Percentiles rank a stretch among this genome's conserved stretches.
Evolutionary conservation across 2,329 filamentous ascomycete species (phyloP).

Genomic region (Kalmusia sp.): DNA sequence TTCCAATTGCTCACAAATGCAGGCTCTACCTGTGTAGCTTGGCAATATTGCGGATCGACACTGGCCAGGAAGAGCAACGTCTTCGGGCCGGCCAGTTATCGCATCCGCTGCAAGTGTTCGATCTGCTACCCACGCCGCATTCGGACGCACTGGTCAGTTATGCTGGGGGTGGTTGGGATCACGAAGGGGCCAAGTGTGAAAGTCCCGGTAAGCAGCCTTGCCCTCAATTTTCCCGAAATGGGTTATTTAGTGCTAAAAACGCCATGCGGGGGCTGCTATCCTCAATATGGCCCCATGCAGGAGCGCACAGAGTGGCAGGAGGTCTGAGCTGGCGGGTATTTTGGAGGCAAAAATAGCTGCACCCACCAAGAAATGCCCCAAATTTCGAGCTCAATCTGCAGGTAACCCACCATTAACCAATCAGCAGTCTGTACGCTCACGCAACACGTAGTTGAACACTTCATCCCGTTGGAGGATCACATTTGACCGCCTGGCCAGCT

Average conservation of each 20-base stretch:
- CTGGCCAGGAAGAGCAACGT: slow-evolving; percentile 43
- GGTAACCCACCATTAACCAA: slow-evolving; percentile 37
- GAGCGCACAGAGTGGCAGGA: slow-evolving; percentile 7
- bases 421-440: slow-evolving; percentile 23
- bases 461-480: slow-evolving; percentile 35
- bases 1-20: slow-evolving; percentile 22
- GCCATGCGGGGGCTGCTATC: slow-evolving; percentile 33
- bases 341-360: slow-evolving; percentile 48
- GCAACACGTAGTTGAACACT: slow-evolving; percentile 36
- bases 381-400: slow-evolving; percentile 41
- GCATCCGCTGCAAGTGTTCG: slow-evolving; percentile 48
- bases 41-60: slow-evolving; percentile 46
- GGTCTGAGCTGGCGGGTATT: slow-evolving; percentile 41
- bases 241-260: slow-evolving; percentile 42
- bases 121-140: slow-evolving; percentile 30
- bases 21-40: slow-evolving; percentile 30
- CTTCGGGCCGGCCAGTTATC: slow-evolving; percentile 48
- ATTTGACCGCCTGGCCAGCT: slow-evolving; percentile 35
- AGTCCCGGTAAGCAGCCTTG: slow-evolving; percentile 27
- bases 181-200: slow-evolving; percentile 27
- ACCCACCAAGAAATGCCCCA: slow-evolving; percentile 39
- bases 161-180: slow-evolving; percentile 31
- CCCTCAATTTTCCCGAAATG: slow-evolving; percentile 27
- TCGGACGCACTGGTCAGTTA: slow-evolving; percentile 26
- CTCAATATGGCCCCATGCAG: slow-evolving; percentile 6